phyloP scores from a whole-genome alignment of 106 monocot species.

The Dioscorea alata region DNA sequence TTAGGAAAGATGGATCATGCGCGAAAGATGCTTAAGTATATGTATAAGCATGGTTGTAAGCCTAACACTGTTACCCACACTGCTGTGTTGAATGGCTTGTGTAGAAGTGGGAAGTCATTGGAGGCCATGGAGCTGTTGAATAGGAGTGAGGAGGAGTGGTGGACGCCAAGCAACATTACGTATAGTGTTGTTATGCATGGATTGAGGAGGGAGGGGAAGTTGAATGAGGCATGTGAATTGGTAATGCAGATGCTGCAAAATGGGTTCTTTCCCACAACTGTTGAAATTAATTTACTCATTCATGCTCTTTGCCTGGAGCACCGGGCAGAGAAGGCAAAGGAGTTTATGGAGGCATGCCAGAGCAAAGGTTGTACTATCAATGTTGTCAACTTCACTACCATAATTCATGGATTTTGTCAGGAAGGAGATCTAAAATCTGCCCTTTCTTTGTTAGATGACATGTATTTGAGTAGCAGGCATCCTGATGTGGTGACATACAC shows the following conservation, averaged over 20 bases:
- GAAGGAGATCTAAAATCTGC: slow-evolving; percentile 61
- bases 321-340: slow-evolving; percentile 50
- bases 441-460: slow-evolving; percentile 85
- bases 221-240: slow-evolving; percentile 70
- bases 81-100: slow-evolving; percentile 72
- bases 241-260: slow-evolving; percentile 64
- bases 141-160: slow-evolving; percentile 86
- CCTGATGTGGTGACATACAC: slow-evolving; percentile 94
- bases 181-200: slow-evolving; percentile 94
- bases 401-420: slow-evolving; percentile 86
- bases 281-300: slow-evolving; percentile 72
- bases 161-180: slow-evolving; percentile 70
- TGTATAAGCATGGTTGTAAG: slow-evolving; percentile 77
- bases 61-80: slow-evolving; percentile 85
- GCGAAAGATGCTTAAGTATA: slow-evolving; percentile 57
- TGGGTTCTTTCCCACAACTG: slow-evolving; percentile 75
- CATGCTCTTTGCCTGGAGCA: slow-evolving; percentile 61
- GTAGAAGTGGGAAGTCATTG: slow-evolving; percentile 55
- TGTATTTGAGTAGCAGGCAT: slow-evolving; percentile 84
- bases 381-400: slow-evolving; percentile 84
- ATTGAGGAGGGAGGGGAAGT: slow-evolving; percentile 75
- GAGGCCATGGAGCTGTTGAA: slow-evolving; percentile 81
- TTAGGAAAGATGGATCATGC: slow-evolving; percentile 81
- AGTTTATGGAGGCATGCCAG: slow-evolving; percentile 83
- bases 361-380: slow-evolving; percentile 83